A percentile compares a stretch with the other conserved stretches of the same genome.
phyloP scores from a whole-genome alignment of 257 asterid genomes.

The Nicotiana otophora region DNA sequence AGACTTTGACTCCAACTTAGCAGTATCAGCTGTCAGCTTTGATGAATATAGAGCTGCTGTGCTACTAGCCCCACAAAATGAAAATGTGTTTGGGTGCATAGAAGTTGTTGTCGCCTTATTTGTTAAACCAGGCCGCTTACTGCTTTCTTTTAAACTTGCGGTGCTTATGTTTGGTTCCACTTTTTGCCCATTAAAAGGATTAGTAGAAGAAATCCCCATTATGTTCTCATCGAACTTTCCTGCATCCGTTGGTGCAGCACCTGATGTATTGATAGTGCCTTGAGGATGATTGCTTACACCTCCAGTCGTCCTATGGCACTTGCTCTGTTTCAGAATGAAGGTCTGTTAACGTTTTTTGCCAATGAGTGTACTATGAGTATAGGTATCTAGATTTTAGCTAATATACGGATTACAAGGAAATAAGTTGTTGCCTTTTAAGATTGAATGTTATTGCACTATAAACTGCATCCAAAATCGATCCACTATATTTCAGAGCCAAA shows the following conservation, averaged over 20 bases:
- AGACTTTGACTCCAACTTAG: conserved; percentile 38
- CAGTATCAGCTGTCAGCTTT: conserved; percentile 33
- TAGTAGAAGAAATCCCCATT: conserved; percentile 30
- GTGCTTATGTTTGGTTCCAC: conserved; percentile 51
- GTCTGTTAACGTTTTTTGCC: conserved; percentile 7
- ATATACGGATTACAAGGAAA: not conserved
- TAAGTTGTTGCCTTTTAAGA: not conserved
- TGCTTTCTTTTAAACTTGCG: conserved; percentile 41
- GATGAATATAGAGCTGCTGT: conserved; percentile 35
- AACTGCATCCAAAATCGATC: not conserved
- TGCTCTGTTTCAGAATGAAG: conserved; percentile 37
- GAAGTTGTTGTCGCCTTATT: not conserved
- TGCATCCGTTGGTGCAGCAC: conserved; percentile 42
- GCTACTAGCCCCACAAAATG: conserved; percentile 35
- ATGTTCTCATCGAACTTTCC: conserved; percentile 53
- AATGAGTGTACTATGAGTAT: not conserved
- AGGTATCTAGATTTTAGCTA: not conserved
- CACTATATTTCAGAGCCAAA: not conserved
- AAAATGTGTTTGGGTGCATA: conserved; percentile 34
- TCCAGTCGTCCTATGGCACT: conserved; percentile 39
- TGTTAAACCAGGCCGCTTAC: conserved; percentile 18
- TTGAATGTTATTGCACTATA: not conserved
- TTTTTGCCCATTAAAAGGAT: conserved; percentile 49
- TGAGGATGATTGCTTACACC: conserved; percentile 45
- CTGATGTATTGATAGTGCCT: conserved; percentile 34